Conservation (phyloP, 306 rosid genomes). For the Pyrus communis region DNA sequence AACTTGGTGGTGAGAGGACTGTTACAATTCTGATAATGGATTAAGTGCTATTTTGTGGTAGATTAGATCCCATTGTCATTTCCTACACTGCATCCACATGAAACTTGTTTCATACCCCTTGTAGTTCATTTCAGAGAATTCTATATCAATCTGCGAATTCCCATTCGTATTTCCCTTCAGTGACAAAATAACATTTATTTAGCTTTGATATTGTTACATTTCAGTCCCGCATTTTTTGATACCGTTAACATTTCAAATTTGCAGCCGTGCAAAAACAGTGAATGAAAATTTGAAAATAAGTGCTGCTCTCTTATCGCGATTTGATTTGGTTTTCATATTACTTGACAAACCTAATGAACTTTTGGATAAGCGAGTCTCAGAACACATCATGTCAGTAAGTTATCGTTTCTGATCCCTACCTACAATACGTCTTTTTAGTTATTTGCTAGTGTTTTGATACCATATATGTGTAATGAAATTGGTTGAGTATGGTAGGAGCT, state of each 20-base stretch:
- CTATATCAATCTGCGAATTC: not conserved
- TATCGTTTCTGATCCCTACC: constrained; percentile 16
- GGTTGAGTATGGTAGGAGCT: not conserved
- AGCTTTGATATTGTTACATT: not conserved
- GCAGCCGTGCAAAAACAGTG: constrained; percentile 97
- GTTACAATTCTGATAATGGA: constrained; percentile 1
- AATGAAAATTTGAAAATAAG: constrained; percentile 94
- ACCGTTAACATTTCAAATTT: constrained; percentile 10
- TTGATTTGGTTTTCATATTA: constrained; percentile 89
- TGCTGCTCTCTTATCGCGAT: constrained; percentile 80
- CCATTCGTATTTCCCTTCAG: not conserved
- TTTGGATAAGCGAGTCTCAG: constrained; percentile 84
- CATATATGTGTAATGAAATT: not conserved
- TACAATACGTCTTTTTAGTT: constrained; percentile 8
- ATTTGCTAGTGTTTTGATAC: not conserved
- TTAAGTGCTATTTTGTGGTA: not conserved
- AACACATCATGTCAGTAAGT: constrained; percentile 97
- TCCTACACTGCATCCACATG: not conserved
- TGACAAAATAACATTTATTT: not conserved
- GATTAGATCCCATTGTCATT: not conserved
- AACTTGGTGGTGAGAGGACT: constrained; percentile 7
- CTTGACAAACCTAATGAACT: constrained; percentile 95
- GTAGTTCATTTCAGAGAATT: too few species aligned
- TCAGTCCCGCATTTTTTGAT: constrained; percentile 3
- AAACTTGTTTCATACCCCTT: not conserved